Percentiles rank a stretch among this genome's conserved stretches.
Conservation (phyloP, 2,329 filamentous ascomycete species). For the Aspergillus oerlinghausenensis region DNA sequence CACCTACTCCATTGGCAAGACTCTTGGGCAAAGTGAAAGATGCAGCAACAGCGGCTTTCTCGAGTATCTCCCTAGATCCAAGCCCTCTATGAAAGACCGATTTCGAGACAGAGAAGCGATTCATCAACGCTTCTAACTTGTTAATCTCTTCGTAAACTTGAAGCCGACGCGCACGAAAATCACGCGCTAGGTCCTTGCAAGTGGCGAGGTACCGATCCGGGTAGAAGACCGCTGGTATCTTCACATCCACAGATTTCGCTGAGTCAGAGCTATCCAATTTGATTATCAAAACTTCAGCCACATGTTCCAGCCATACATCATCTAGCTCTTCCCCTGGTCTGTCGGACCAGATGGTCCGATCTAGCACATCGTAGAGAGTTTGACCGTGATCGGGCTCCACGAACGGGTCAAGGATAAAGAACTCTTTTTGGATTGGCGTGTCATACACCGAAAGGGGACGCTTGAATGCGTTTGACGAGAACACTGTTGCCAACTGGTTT, state of each 20-base stretch:
- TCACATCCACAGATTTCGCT: conserved; percentile 40
- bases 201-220: conserved; percentile 57
- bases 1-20: conserved; percentile 10
- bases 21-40: conserved; percentile 23
- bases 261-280: conserved; percentile 35
- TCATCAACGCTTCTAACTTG: conserved; percentile 27
- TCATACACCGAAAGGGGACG: conserved; percentile 24
- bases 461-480: conserved; percentile 45
- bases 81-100: conserved; percentile 14
- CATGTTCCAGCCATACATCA: conserved; percentile 44
- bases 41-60: conserved; percentile 33
- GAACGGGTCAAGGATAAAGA: conserved; percentile 36
- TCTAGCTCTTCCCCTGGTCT: conserved; percentile 35
- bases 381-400: conserved; percentile 36
- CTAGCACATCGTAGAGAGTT: conserved; percentile 52
- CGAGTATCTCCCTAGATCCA: conserved; percentile 28
- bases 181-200: conserved; percentile 44
- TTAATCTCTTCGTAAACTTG: conserved; percentile 30
- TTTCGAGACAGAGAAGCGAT: conserved; percentile 25
- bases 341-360: conserved; percentile 48
- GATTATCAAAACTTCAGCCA: conserved; percentile 55
- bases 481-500: conserved; percentile 40
- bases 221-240: conserved; percentile 52
- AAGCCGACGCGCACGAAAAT: conserved; percentile 41
- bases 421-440: conserved; percentile 31